These are phyloP conservation scores for Phaffia tasmanica DNA, from an alignment of 768 basidiomycete species.

Conservation along the genomic window DNA sequence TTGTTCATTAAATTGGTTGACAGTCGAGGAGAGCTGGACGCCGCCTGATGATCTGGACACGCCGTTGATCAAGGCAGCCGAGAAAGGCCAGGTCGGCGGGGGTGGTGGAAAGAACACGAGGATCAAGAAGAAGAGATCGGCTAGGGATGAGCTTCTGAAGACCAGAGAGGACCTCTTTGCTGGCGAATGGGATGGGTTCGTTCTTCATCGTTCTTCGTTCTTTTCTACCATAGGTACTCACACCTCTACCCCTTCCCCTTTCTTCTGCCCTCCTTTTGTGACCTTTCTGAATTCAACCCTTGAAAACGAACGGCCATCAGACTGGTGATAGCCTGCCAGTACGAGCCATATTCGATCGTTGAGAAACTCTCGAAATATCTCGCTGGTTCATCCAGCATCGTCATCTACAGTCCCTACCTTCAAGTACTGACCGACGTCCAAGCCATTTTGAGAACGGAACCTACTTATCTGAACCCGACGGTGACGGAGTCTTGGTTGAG, in stretches of 20 bases:
- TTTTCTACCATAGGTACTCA: neutral
- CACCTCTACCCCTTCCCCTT: neutral
- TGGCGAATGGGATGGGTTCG: conserved; percentile 82
- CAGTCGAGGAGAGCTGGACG: conserved; percentile 62
- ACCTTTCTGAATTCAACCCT: no score
- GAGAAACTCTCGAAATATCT: conserved; percentile 63
- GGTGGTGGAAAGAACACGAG: conserved; percentile 1
- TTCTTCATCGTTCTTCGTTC: neutral
- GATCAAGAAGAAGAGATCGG: conserved; percentile 13
- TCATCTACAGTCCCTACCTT: conserved; percentile 70
- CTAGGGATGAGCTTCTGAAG: conserved; percentile 40
- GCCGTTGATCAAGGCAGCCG: neutral
- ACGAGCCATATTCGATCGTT: conserved; percentile 72
- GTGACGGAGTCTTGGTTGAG: conserved; percentile 80
- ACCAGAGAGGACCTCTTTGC: conserved; percentile 69
- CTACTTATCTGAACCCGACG: conserved; percentile 61
- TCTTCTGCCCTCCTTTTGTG: neutral
- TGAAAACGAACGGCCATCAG: conserved; percentile 41
- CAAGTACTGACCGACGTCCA: conserved; percentile 72
- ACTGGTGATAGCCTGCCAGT: conserved; percentile 67
- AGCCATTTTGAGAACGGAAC: conserved; percentile 52
- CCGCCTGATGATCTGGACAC: conserved; percentile 40
- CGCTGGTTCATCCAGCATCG: conserved; percentile 72
- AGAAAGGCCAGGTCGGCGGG: neutral
- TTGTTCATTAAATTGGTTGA: conserved; percentile 70